These are phyloP conservation scores for Cordia subcordata DNA, from an alignment of 257 asterid genomes.

Conservation along the genomic window DNA sequence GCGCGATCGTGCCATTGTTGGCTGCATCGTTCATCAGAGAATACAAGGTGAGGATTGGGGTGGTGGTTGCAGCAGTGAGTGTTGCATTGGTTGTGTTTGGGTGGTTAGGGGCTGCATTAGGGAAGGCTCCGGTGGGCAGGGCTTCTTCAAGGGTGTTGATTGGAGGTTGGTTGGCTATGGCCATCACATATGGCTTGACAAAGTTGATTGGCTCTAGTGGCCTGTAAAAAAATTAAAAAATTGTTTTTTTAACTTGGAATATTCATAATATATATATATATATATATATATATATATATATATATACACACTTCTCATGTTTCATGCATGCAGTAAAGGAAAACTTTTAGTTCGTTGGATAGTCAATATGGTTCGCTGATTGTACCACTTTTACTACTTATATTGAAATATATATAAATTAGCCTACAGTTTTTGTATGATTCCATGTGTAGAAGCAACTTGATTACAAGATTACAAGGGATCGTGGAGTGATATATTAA, in stretches of 20 bases:
- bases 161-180: constrained; percentile 91
- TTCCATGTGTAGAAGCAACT: too few species aligned
- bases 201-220: constrained; percentile 62
- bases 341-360: too few species aligned
- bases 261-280: background rate
- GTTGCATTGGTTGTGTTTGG: constrained; percentile 62
- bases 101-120: constrained; percentile 61
- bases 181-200: constrained; percentile 65
- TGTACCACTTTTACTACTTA: too few species aligned
- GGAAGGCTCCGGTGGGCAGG: constrained; percentile 45
- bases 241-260: background rate
- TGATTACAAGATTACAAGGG: too few species aligned
- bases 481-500: too few species aligned
- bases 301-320: too few species aligned
- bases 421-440: too few species aligned
- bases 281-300: too few species aligned
- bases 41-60: constrained; percentile 56
- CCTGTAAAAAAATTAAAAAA: too few species aligned
- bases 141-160: constrained; percentile 55
- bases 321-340: too few species aligned
- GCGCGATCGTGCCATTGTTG: constrained; percentile 72
- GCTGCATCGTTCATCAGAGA: constrained; percentile 64
- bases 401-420: too few species aligned
- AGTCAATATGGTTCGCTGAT: too few species aligned
- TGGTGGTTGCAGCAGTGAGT: constrained; percentile 51